phyloP scores from a whole-genome alignment of 352 stramenopile species.

The Pythium sp. region DNA sequence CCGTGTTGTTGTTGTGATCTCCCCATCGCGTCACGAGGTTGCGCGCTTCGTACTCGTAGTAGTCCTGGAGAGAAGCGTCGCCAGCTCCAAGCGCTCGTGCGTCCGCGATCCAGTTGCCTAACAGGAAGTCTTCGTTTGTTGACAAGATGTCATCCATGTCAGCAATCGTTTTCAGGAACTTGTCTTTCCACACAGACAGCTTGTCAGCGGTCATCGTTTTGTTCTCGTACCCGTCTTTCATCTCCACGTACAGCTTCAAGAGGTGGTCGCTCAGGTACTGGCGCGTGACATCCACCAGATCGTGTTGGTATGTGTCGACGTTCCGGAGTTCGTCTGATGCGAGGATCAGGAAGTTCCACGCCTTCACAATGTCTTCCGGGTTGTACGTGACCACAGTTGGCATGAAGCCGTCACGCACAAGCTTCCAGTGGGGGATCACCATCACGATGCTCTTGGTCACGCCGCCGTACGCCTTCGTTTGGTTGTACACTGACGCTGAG shows the following conservation, averaged over 20 bases:
- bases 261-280: constrained; percentile 71
- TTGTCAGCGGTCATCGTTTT: constrained; percentile 28
- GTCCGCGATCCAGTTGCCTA: constrained; percentile 70
- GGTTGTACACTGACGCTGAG: constrained; percentile 68
- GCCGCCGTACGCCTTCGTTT: constrained; percentile 54
- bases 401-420: constrained; percentile 71
- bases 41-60: constrained; percentile 81
- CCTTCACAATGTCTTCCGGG: constrained; percentile 46
- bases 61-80: constrained; percentile 34
- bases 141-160: constrained; percentile 62
- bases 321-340: constrained; percentile 35
- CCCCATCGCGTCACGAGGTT: constrained; percentile 82
- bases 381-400: constrained; percentile 74
- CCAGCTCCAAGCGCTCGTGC: constrained; percentile 39
- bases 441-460: constrained; percentile 75
- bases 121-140: constrained; percentile 64
- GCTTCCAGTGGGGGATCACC: constrained; percentile 65
- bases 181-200: constrained; percentile 38
- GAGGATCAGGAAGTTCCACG: constrained; percentile 56
- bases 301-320: constrained; percentile 64
- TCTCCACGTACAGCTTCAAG: constrained; percentile 52
- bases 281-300: constrained; percentile 78
- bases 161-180: constrained; percentile 48
- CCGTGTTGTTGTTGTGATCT: constrained; percentile 67
- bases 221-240: constrained; percentile 46